Evolutionary conservation across 805 yeast genomes (phyloP).

Genomic region (Saccharomycopsis fodiens): DNA sequence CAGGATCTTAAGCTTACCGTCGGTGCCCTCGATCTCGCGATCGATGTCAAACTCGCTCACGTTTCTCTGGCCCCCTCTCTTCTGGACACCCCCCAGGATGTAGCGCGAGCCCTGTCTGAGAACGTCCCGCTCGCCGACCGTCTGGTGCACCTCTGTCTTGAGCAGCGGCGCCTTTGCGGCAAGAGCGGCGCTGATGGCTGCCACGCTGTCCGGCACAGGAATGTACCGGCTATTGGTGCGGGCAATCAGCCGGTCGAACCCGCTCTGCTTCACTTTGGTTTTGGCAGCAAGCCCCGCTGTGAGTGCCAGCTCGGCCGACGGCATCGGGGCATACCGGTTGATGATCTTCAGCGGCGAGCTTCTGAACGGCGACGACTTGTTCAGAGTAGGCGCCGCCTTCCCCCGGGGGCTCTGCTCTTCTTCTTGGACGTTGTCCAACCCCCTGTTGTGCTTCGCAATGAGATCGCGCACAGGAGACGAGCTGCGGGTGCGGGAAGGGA

Average conservation of each 20-base stretch:
- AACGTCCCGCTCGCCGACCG: conserved; percentile 19
- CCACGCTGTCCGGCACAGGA: conserved; percentile 18
- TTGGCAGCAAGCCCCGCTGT: conserved; percentile 16
- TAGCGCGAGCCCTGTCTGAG: conserved; percentile 13
- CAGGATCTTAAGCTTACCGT: conserved; percentile 12
- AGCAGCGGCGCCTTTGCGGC: conserved; percentile 18
- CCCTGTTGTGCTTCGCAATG: conserved; percentile 9
- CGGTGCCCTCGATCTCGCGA: conserved; percentile 13
- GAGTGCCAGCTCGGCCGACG: conserved; percentile 7
- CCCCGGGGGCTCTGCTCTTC: too few species aligned
- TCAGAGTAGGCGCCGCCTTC: not conserved
- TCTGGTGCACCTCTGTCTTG: conserved; percentile 5
- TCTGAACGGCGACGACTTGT: not conserved
- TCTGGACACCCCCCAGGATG: conserved; percentile 8
- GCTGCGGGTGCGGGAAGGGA: conserved; percentile 4
- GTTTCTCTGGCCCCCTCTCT: not conserved
- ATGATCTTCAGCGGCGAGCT: not conserved
- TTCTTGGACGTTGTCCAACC: not conserved
- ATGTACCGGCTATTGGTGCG: conserved; percentile 7
- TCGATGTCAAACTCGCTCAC: conserved; percentile 11
- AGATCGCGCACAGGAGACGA: conserved; percentile 16
- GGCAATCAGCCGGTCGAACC: not conserved
- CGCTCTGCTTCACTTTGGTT: not conserved
- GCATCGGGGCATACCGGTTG: conserved; percentile 13
- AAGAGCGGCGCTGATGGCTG: conserved; percentile 19